Conservation (phyloP, 176 grass and related monocot species). For the Raddia guianensis region DNA sequence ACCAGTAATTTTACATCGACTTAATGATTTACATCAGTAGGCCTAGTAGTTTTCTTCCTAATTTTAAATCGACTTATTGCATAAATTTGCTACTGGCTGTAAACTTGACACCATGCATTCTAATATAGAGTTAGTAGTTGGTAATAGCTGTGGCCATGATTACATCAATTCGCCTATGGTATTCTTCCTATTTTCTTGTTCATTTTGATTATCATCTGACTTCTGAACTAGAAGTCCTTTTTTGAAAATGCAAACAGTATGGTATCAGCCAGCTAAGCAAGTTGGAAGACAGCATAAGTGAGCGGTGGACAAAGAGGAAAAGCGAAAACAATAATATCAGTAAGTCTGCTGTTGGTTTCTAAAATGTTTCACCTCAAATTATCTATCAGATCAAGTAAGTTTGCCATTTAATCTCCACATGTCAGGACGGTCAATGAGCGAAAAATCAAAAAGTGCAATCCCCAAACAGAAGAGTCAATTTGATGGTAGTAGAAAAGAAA, state of each 20-base stretch:
- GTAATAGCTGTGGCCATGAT: slow-evolving; percentile 23
- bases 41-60: not conserved
- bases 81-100: no score
- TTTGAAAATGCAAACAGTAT: slow-evolving; percentile 69
- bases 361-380: slow-evolving; percentile 25
- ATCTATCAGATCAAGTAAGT: slow-evolving; percentile 26
- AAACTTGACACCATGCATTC: not conserved
- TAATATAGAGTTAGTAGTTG: slow-evolving; percentile 14
- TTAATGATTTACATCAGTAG: not conserved
- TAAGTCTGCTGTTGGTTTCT: slow-evolving; percentile 46
- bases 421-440: slow-evolving; percentile 67
- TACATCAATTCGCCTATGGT: not conserved
- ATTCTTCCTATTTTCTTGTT: slow-evolving; percentile 17
- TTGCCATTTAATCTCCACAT: slow-evolving; percentile 32
- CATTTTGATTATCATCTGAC: slow-evolving; percentile 23
- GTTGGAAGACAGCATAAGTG: slow-evolving; percentile 98
- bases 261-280: slow-evolving; percentile 82
- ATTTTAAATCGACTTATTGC: slow-evolving; percentile 1
- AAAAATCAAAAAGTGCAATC: slow-evolving; percentile 58
- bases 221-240: slow-evolving; percentile 46
- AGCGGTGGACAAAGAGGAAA: slow-evolving; percentile 84
- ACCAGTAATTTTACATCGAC: slow-evolving; percentile 25
- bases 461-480: slow-evolving; percentile 80
- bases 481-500: slow-evolving; percentile 95
- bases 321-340: slow-evolving; percentile 68